Conservation (phyloP, 2,329 filamentous ascomycete genomes). For the Rachicladosporium sp. region DNA sequence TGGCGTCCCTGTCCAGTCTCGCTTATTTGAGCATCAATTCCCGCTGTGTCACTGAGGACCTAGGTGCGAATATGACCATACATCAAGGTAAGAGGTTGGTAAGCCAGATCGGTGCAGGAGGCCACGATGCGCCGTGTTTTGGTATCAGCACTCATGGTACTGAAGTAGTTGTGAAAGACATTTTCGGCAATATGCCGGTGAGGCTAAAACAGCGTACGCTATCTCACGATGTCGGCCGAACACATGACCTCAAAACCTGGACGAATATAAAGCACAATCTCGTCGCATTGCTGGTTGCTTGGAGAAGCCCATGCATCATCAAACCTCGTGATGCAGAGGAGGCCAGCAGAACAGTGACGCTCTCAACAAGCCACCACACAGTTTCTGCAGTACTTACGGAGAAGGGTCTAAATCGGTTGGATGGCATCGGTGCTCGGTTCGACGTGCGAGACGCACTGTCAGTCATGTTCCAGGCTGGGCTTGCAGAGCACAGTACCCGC, state of each 20-base stretch:
- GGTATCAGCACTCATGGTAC: conserved; percentile 38
- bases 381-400: conserved; percentile 14
- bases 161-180: conserved; percentile 12
- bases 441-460: conserved; percentile 28
- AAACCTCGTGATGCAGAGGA: conserved; percentile 43
- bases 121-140: conserved; percentile 40
- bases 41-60: conserved; percentile 47
- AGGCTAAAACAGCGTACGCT: conserved; percentile 33
- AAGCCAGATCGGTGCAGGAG: conserved; percentile 49
- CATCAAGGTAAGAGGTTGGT: conserved; percentile 57
- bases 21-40: conserved; percentile 70
- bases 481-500: conserved; percentile 42
- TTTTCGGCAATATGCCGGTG: conserved; percentile 46
- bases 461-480: conserved; percentile 53
- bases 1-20: conserved; percentile 63
- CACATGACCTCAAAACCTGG: too few relatives aligned
- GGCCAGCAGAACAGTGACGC: conserved; percentile 6
- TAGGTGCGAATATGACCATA: conserved; percentile 53
- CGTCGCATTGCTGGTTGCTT: conserved; percentile 58
- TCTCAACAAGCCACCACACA: conserved; percentile 11
- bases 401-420: conserved; percentile 16
- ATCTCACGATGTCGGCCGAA: conserved; percentile 45
- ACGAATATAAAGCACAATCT: conserved; percentile 53
- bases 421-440: conserved; percentile 9
- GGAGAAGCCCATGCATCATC: conserved; percentile 45